phyloP scores from a whole-genome alignment of 2,329 filamentous ascomycete species.

The Penicillium polonicum region DNA sequence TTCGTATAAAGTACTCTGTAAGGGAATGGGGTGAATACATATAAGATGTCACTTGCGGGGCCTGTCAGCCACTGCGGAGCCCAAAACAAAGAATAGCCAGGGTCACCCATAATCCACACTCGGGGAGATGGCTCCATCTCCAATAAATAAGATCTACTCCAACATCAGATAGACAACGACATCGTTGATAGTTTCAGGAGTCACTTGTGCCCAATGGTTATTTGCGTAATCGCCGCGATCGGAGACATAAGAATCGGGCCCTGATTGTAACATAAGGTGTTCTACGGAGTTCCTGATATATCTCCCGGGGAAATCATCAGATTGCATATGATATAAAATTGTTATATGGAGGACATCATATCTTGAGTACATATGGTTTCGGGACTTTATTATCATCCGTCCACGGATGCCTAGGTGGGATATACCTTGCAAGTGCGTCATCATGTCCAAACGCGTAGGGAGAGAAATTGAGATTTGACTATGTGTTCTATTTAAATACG shows the following conservation, averaged over 20 bases:
- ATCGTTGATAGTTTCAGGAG: neutral
- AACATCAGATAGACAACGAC: neutral
- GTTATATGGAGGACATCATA: neutral
- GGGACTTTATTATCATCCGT: constrained; percentile 5
- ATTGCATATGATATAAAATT: neutral
- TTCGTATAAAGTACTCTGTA: neutral
- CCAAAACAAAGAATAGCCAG: constrained; percentile 7
- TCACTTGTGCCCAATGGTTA: neutral
- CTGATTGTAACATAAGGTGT: neutral
- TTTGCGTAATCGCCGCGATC: neutral
- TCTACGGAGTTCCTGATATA: neutral
- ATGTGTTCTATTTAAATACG: neutral
- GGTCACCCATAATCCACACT: constrained; percentile 8
- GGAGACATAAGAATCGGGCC: neutral
- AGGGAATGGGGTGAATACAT: neutral
- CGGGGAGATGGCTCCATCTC: constrained; percentile 6
- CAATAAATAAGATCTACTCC: constrained; percentile 5
- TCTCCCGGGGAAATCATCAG: neutral
- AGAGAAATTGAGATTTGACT: neutral
- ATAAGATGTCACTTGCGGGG: constrained; percentile 9
- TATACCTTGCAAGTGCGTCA: constrained; percentile 3
- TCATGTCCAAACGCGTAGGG: constrained; percentile 4
- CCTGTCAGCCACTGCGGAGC: constrained; percentile 13
- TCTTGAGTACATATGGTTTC: neutral
- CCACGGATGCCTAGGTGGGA: neutral